phyloP scores from a whole-genome alignment of 306 rosid species.

The Cicer bijugum region DNA sequence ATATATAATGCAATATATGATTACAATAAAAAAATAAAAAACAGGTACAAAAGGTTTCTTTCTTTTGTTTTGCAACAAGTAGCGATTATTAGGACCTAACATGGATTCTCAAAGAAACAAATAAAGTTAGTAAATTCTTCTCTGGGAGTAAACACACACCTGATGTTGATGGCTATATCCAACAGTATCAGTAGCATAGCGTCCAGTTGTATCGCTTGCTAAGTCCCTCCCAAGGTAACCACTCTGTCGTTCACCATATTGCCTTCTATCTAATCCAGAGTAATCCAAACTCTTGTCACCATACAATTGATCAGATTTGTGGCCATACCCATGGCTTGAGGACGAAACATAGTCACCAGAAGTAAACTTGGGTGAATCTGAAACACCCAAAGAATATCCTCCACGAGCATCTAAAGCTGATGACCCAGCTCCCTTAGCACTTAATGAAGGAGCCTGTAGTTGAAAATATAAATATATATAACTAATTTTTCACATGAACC shows the following conservation, averaged over 20 bases:
- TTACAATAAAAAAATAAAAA: conserved; percentile 24
- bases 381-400: conserved; percentile 64
- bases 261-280: conserved; percentile 81
- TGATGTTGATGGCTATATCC: conserved; percentile 82
- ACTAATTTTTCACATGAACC: background rate
- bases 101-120: background rate
- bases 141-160: conserved; percentile 53
- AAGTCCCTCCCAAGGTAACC: conserved; percentile 79
- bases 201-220: conserved; percentile 70
- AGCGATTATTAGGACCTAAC: background rate
- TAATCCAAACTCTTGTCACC: conserved; percentile 85
- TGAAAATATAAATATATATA: background rate
- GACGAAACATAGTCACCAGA: conserved; percentile 79
- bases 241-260: conserved; percentile 82
- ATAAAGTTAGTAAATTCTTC: conserved; percentile 30
- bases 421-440: conserved; percentile 65
- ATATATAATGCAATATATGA: conserved; percentile 20
- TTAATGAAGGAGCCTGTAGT: conserved; percentile 65
- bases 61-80: background rate
- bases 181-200: conserved; percentile 75
- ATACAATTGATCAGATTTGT: conserved; percentile 75
- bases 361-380: conserved; percentile 84
- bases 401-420: conserved; percentile 81
- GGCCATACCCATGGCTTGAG: conserved; percentile 81
- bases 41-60: conserved; percentile 23